Evolutionary conservation across 1,284 basidiomycete species (phyloP), one percentile per base, ranked within the genome.

Genomic region (Rhodofomes roseus): DNA sequence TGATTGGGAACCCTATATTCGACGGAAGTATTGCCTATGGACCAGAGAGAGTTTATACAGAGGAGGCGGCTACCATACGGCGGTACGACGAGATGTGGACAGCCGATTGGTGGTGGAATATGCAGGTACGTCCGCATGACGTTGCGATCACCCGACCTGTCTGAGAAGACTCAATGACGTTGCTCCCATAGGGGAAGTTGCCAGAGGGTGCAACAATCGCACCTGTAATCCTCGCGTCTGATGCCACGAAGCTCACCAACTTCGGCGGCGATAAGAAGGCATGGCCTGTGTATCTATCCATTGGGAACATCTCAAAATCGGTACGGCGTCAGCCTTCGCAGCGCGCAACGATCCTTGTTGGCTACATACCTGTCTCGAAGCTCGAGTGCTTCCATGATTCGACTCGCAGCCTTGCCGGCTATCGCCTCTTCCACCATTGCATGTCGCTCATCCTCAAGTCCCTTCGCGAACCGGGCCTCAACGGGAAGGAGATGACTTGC

Each of bases 1-100:
- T 74, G 0, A 63, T 74, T 1, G 59, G 68, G 0, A 72, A 73
- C 54, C 68, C 67, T 0, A 55, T 59, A 9, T 72, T 71, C 52
- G n/a, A 61, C 3, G 58, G 60, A 0, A n/a, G 65, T 3, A 63
- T 71, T 25, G 51, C 55, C 16, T 74, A 70, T 31, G 55, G 59
- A 43, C 68, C 69, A 1, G 62, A 66, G 53, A 51, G 56, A 39
- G 50, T 59, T 1, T 70, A 14, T 37, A 50, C 34, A 4, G 34
- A 18, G 34, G 34, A 37, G 4, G 20, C 29, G 16, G 14, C 34
- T 6, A 31, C 27, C 34, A 31, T 8, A 23, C n/a, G 5, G 4
- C 18, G n/a, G 52, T 16, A 20, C n/a, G 52, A 54, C 5, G 54
- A 55, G 54, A 55, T 55, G 54, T 14, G 18, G 16, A 16, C 40